These are phyloP conservation scores for Salvia sclarea DNA, from an alignment of 305 asterid genomes.

Conservation along the genomic window DNA sequence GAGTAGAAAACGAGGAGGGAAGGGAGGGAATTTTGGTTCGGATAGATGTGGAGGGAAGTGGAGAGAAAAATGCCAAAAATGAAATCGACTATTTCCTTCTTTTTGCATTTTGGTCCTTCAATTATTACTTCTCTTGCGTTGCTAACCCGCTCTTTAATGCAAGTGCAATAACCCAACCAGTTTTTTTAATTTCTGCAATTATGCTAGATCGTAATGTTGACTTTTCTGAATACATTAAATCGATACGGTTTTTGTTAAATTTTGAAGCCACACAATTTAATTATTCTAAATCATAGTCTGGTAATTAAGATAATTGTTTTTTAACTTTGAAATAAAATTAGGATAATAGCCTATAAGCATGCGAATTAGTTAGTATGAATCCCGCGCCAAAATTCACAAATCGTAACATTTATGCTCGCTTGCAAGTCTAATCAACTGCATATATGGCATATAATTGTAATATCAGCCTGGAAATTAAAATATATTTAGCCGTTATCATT, in stretches of 20 bases:
- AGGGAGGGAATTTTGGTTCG: slow-evolving; percentile 98
- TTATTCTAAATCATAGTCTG: too few relatives aligned
- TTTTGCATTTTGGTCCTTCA: slow-evolving; percentile 37
- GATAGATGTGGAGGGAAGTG: slow-evolving; percentile 96
- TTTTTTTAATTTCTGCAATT: neutral
- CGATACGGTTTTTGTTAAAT: neutral
- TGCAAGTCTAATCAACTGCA: neutral
- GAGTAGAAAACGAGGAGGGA: slow-evolving; percentile 79
- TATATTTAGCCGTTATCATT: neutral
- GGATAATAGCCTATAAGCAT: too few relatives aligned
- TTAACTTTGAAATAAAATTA: too few relatives aligned
- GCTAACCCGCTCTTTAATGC: neutral
- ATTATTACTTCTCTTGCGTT: neutral
- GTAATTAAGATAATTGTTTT: too few relatives aligned
- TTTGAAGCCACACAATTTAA: neutral
- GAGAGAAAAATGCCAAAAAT: slow-evolving; percentile 33
- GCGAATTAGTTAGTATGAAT: too few relatives aligned
- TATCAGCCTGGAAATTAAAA: neutral
- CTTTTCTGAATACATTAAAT: too few relatives aligned
- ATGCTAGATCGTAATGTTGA: neutral
- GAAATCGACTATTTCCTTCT: slow-evolving; percentile 5
- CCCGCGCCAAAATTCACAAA: neutral
- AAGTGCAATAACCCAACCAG: neutral
- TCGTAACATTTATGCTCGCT: too few relatives aligned
- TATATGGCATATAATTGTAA: neutral